These are phyloP conservation scores for Claviceps humidiphila DNA, from an alignment of 2,329 filamentous ascomycete species.

Conservation along the genomic window DNA sequence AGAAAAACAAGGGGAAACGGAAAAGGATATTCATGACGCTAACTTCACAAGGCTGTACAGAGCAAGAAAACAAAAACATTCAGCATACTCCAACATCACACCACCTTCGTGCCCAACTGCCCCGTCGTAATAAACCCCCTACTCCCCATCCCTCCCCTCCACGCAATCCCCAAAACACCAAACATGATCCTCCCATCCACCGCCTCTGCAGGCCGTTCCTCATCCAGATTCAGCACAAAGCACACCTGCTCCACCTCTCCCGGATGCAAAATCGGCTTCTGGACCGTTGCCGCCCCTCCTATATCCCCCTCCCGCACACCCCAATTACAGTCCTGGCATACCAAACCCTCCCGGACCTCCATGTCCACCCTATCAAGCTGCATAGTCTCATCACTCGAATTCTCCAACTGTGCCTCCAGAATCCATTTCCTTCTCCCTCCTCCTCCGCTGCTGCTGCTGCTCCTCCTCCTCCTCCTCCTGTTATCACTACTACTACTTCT, in stretches of 20 bases:
- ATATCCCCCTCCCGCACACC: slow-evolving; percentile 14
- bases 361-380: slow-evolving; percentile 56
- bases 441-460: neutral
- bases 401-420: slow-evolving; percentile 90
- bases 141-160: slow-evolving; percentile 84
- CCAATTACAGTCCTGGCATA: slow-evolving; percentile 45
- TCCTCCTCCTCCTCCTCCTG: slow-evolving; percentile 4
- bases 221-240: slow-evolving; percentile 35
- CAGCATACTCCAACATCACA: slow-evolving; percentile 3
- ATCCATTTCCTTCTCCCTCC: slow-evolving; percentile 44
- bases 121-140: slow-evolving; percentile 78
- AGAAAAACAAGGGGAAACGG: neutral
- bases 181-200: slow-evolving; percentile 50
- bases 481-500: neutral
- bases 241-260: slow-evolving; percentile 54
- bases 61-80: neutral
- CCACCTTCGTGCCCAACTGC: slow-evolving; percentile 48
- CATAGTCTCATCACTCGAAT: slow-evolving; percentile 73
- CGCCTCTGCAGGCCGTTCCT: slow-evolving; percentile 23
- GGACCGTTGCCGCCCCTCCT: neutral
- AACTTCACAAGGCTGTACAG: neutral
- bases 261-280: slow-evolving; percentile 44
- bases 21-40: neutral
- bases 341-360: slow-evolving; percentile 37
- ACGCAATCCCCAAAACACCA: slow-evolving; percentile 74